Percentiles rank a stretch among this genome's conserved stretches.
These are phyloP conservation scores for Grosmannia serpens DNA, from an alignment of 2,329 filamentous ascomycete genomes.

Conservation along the genomic window DNA sequence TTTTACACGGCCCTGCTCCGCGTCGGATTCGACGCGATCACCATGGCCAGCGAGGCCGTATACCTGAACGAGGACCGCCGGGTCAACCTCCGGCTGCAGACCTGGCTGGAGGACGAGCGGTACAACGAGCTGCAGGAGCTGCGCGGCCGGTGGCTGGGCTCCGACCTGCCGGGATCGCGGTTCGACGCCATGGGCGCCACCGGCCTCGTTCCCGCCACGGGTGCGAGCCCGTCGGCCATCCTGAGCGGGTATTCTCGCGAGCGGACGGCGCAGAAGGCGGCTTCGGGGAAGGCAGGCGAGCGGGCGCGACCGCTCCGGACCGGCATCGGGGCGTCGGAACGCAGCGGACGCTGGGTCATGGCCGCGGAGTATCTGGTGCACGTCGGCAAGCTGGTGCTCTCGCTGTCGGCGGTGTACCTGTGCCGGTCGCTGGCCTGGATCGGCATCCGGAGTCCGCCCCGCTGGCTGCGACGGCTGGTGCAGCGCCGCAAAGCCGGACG, in stretches of 20 bases:
- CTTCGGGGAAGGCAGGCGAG: slow-evolving; percentile 32
- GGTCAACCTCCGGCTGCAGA: slow-evolving; percentile 62
- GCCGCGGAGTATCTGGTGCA: slow-evolving; percentile 65
- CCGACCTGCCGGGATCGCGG: slow-evolving; percentile 32
- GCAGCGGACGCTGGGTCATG: slow-evolving; percentile 67
- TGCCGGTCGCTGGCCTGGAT: slow-evolving; percentile 43
- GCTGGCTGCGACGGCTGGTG: slow-evolving; percentile 48
- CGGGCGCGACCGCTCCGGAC: slow-evolving; percentile 33
- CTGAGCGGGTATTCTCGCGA: slow-evolving; percentile 57
- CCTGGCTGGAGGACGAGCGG: slow-evolving; percentile 87
- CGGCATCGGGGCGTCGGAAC: slow-evolving; percentile 69
- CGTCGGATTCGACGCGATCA: slow-evolving; percentile 77
- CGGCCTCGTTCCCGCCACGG: slow-evolving; percentile 42
- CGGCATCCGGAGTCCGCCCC: slow-evolving; percentile 50
- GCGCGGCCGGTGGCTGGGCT: slow-evolving; percentile 37
- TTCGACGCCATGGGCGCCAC: slow-evolving; percentile 43
- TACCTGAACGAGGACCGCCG: slow-evolving; percentile 80
- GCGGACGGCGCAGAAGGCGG: slow-evolving; percentile 49
- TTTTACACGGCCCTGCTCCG: slow-evolving; percentile 87
- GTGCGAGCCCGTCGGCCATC: slow-evolving; percentile 24
- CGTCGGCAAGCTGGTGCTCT: slow-evolving; percentile 54
- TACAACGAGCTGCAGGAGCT: slow-evolving; percentile 62
- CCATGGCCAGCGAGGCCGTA: slow-evolving; percentile 88
- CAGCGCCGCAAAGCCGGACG: slow-evolving; percentile 24
- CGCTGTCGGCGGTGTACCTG: slow-evolving; percentile 43